A percentile compares a stretch with the other conserved stretches of the same genome.
phyloP scores from a whole-genome alignment of 306 rosid species.

The Begonia masoniana region DNA sequence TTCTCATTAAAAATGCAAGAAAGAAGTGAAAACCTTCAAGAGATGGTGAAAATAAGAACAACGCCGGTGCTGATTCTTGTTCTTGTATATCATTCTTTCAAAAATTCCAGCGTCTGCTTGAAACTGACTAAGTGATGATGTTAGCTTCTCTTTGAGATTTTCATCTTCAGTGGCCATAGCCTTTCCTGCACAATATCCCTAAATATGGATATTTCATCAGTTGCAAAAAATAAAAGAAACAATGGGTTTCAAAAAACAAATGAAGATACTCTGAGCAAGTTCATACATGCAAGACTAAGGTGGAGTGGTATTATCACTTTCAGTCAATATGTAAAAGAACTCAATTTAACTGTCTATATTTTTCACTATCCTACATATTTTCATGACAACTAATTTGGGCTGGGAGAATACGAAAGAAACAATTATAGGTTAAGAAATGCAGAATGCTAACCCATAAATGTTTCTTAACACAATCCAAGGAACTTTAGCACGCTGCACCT shows the following conservation, averaged over 20 bases:
- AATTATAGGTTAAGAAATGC: no score
- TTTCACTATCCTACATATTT: no score
- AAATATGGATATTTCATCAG: no score
- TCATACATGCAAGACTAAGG: neutral
- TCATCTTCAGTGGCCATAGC: slow-evolving; percentile 45
- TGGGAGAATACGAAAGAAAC: no score
- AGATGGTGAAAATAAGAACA: slow-evolving; percentile 61
- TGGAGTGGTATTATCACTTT: no score
- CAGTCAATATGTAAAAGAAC: no score
- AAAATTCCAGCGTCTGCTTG: slow-evolving; percentile 48
- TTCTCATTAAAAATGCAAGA: neutral
- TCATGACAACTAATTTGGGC: no score
- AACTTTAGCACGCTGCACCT: no score
- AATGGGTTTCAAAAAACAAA: no score
- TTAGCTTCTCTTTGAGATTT: slow-evolving; percentile 43
- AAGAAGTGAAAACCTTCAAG: slow-evolving; percentile 38
- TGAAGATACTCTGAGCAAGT: neutral
- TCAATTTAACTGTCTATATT: neutral
- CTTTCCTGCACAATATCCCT: neutral
- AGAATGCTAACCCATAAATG: no score
- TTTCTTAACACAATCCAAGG: no score
- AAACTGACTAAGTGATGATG: slow-evolving; percentile 47
- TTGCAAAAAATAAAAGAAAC: no score
- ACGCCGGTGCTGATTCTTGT: slow-evolving; percentile 91
- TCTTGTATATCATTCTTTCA: slow-evolving; percentile 63